phyloP scores from a whole-genome alignment of 495 filamentous ascomycete genomes.

The Xylaria sp. region DNA sequence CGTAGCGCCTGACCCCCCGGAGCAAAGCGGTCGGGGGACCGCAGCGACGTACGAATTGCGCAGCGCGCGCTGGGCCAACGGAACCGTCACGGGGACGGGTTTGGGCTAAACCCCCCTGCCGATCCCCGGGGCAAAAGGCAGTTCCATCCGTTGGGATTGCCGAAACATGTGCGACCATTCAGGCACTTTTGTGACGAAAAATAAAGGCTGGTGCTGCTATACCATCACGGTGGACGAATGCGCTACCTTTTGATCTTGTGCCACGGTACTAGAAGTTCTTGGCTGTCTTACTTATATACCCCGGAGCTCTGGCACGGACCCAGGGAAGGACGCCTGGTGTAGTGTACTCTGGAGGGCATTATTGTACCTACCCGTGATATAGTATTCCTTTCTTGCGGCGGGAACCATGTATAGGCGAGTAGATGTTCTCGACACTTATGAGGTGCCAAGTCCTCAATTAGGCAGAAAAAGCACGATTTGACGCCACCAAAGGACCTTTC shows the following conservation, averaged over 20 bases:
- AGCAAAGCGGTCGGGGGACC: slow-evolving; percentile 5
- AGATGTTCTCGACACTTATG: neutral
- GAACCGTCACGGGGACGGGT: slow-evolving; percentile 3
- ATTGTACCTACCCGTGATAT: no score
- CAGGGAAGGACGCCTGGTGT: neutral
- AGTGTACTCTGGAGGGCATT: neutral
- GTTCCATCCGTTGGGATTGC: slow-evolving; percentile 10
- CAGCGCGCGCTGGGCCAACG: slow-evolving; percentile 1
- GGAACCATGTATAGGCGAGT: neutral
- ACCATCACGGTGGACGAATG: neutral
- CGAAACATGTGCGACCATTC: slow-evolving; percentile 3
- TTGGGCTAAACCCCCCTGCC: slow-evolving; percentile 15
- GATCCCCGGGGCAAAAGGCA: neutral
- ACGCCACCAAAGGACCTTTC: neutral
- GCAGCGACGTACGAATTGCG: slow-evolving; percentile 1
- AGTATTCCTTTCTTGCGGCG: neutral
- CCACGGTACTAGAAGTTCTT: slow-evolving; percentile 3
- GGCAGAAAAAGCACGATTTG: neutral
- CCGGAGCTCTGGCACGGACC: neutral
- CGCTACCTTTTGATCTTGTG: neutral
- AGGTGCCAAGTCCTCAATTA: slow-evolving; percentile 18
- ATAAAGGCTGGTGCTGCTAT: neutral
- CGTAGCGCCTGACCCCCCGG: neutral
- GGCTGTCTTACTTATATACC: neutral
- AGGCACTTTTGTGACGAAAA: neutral